Conservation (phyloP, 2,329 filamentous ascomycete genomes). For the Curvularia sp. region DNA sequence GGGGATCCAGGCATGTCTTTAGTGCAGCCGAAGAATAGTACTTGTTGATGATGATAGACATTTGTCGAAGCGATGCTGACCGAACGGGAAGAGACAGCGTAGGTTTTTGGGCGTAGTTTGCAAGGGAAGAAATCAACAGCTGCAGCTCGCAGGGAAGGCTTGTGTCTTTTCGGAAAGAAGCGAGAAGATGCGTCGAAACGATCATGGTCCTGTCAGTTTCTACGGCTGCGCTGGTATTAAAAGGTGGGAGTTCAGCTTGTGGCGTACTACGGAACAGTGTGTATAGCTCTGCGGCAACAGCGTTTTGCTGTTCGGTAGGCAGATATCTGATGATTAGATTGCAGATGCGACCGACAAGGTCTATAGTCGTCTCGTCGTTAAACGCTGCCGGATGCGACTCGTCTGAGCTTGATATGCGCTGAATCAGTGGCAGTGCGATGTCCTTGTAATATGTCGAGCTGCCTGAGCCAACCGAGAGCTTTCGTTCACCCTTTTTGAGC, state of each 20-base stretch:
- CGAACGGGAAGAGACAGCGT: slow-evolving; percentile 39
- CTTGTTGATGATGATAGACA: slow-evolving; percentile 59
- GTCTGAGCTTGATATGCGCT: slow-evolving; percentile 46
- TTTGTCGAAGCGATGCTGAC: slow-evolving; percentile 51
- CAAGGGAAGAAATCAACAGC: slow-evolving; percentile 48
- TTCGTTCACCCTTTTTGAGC: slow-evolving; percentile 63
- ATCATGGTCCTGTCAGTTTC: slow-evolving; percentile 59
- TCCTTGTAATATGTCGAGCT: slow-evolving; percentile 56
- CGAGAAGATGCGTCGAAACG: slow-evolving; percentile 64
- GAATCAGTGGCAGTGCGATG: slow-evolving; percentile 54
- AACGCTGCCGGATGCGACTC: slow-evolving; percentile 43
- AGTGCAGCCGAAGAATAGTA: slow-evolving; percentile 53
- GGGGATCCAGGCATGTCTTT: slow-evolving; percentile 50
- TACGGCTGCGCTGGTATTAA: slow-evolving; percentile 36
- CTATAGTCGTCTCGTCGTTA: slow-evolving; percentile 61
- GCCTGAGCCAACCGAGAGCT: slow-evolving; percentile 55
- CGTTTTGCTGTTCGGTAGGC: slow-evolving; percentile 58
- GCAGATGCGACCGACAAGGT: slow-evolving; percentile 67
- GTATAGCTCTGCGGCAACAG: slow-evolving; percentile 63
- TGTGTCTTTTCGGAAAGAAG: slow-evolving; percentile 55
- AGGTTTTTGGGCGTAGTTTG: slow-evolving; percentile 44
- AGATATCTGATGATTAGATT: slow-evolving; percentile 66
- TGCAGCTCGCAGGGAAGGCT: slow-evolving; percentile 43
- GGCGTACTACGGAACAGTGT: slow-evolving; percentile 56
- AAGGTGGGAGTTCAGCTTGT: slow-evolving; percentile 43